phyloP scores from a whole-genome alignment of 805 yeast genomes.

The Ogataea parapolymorpha region DNA sequence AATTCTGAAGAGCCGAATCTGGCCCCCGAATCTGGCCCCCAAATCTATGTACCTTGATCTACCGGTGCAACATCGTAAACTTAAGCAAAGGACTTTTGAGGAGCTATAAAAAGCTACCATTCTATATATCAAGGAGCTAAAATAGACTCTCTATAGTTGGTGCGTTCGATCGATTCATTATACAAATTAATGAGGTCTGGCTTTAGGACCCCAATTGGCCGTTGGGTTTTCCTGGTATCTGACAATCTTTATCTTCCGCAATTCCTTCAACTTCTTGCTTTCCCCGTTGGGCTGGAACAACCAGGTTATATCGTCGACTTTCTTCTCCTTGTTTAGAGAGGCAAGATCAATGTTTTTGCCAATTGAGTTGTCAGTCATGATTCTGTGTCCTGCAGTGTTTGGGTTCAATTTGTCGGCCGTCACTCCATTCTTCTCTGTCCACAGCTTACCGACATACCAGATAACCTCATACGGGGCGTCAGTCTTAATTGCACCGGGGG shows the following conservation, averaged over 20 bases:
- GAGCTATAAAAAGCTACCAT: no score
- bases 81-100: no score
- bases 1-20: no score
- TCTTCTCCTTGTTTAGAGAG: constrained; percentile 24
- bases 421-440: constrained; percentile 48
- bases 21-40: no score
- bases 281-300: constrained; percentile 62
- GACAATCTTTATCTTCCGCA: constrained; percentile 76
- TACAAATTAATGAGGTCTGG: constrained; percentile 46
- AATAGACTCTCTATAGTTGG: background rate
- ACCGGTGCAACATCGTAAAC: no score
- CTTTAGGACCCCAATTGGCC: constrained; percentile 95
- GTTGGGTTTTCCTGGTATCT: constrained; percentile 91
- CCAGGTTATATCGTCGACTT: constrained; percentile 32
- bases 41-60: no score
- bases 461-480: constrained; percentile 81
- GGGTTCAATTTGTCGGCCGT: constrained; percentile 39
- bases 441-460: constrained; percentile 68
- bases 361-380: constrained; percentile 43
- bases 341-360: constrained; percentile 33
- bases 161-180: background rate
- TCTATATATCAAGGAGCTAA: background rate
- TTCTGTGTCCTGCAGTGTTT: constrained; percentile 57
- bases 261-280: constrained; percentile 52
- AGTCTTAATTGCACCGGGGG: constrained; percentile 82